These are phyloP conservation scores for Eucalyptus cloeziana DNA, from an alignment of 345 rosid species.

Conservation along the genomic window DNA sequence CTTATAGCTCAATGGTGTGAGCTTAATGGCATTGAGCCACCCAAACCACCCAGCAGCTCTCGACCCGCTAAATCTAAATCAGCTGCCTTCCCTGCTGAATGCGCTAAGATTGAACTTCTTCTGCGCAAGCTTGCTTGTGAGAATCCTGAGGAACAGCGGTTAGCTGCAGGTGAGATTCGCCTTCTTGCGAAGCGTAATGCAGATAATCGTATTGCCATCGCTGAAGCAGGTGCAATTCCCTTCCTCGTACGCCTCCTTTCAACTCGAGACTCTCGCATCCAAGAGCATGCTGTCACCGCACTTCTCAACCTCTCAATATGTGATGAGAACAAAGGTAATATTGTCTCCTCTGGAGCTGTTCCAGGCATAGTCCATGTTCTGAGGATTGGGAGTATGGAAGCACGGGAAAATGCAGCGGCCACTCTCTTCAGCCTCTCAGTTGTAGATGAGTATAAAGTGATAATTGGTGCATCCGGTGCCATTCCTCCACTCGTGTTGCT, in stretches of 20 bases:
- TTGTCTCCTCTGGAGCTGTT: constrained; percentile 79
- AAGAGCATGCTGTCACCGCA: constrained; percentile 95
- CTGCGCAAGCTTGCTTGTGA: constrained; percentile 69
- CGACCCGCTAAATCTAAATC: constrained; percentile 52
- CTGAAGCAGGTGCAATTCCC: constrained; percentile 99
- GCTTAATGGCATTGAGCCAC: constrained; percentile 79
- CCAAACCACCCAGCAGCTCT: constrained; percentile 69
- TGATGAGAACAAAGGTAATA: constrained; percentile 90
- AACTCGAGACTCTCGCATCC: constrained; percentile 77
- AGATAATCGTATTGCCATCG: constrained; percentile 93
- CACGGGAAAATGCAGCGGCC: constrained; percentile 98
- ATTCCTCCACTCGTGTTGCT: constrained; percentile 82
- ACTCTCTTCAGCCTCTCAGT: constrained; percentile 96
- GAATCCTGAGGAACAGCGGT: constrained; percentile 66
- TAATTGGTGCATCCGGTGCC: constrained; percentile 77
- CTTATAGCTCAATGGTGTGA: constrained; percentile 99
- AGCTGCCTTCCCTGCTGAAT: constrained; percentile 65
- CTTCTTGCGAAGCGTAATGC: constrained; percentile 97
- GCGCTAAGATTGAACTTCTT: constrained; percentile 56
- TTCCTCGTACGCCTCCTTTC: constrained; percentile 74
- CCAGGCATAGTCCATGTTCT: constrained; percentile 93
- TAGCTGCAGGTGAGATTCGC: constrained; percentile 91
- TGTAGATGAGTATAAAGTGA: constrained; percentile 87
- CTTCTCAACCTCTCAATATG: constrained; percentile 95
- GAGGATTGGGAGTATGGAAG: constrained; percentile 97